Evolutionary conservation across 1,139 yeast genomes (phyloP), one percentile per base, ranked within the genome.

Genomic region (Candida sp.): DNA sequence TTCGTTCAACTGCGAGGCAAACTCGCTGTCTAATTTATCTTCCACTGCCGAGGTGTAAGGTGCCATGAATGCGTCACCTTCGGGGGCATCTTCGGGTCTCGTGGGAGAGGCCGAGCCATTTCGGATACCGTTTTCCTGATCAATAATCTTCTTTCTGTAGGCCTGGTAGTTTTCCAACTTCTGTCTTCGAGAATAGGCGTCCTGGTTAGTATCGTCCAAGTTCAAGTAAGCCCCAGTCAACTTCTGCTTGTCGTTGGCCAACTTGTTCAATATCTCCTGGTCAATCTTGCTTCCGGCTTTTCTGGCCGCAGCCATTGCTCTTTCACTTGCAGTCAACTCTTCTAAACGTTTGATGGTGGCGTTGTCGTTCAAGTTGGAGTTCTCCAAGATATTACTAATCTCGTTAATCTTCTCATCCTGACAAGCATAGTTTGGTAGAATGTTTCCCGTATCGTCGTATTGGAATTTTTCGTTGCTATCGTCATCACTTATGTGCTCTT

Each of bases 11-110:
- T 75, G 70, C 30, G 78, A 81, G 0, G 92, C 92, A 58, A 85
- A 76, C 59, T 82, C 85, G 30, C 84, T 78, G 63, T 88, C 93
- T 52, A 81, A 73, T 56, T 81, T 80, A 62, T 86, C 90, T 66
- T 88, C 94, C 34, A 79, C 80, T 34, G 88, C 92, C 5, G 88
- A 81, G 2, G 93, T 86, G 63, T 88, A 88, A 1, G 92, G 92
- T 25, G 81, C 77, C 76, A 77, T 68, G 53, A 77, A 77, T 44
- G 69, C 77, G 34, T 68, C 67, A 32, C 58, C 63, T 8, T 56
- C 61, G 8, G 54, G 58, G 7, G 31, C 53, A 22, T 47, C 58
- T 26, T 52, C 49, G 4, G 31, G 28, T 44, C 53, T 53, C 8
- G 56, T 46, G 22, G 54, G 53, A 7, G 53, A 50, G 8, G 44